Evolutionary conservation across 768 basidiomycete species (phyloP), one percentile per base, ranked within the genome.

Genomic region (Rhodotorula kratochvilovae): DNA sequence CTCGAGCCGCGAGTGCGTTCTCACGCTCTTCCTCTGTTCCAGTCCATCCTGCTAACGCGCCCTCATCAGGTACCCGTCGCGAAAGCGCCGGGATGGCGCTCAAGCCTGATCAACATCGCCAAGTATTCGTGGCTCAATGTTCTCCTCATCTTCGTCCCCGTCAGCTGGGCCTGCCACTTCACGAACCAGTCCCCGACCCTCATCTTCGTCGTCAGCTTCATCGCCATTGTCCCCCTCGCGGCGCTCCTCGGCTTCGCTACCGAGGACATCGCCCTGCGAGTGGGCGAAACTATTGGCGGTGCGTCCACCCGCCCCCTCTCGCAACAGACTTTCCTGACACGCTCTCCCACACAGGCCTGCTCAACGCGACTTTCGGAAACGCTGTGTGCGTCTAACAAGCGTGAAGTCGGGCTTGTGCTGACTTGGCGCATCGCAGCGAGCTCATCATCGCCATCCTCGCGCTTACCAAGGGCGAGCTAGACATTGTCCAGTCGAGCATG

Each of bases 171-270:
- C 0, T 64, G 72, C 51, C 62, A 75, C 61, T 60, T 77, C 42
- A 45, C 66, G 0, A 36, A 67, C 45, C 71, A 67, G 39, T 54
- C 59, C 7, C 17, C 73, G 12, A 76, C 75, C 39, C 54, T 75
- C 63, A 64, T 50, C 31, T 74, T 60, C 68, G 63, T 71, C 90
- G 89, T 88, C 77, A 86, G 87, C 1, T 91, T 92, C 78, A 80
- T 91, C 54, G 86, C 91, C 16, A 93, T 93, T 67, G 85, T 93
- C 69, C 91, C 91, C 17, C 83, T 92, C 10, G 91, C 91, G 51
- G 90, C 91, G 81, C 80, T 92, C 7, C 83, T 92, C 3, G 88
- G 87, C 2, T 92, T 91, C 78, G 90, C 90, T 2, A 93, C 91
- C 0, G 91, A 93, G 68, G 90, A 93, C 72, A 74, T 93, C 25